Conservation (phyloP, 495 filamentous ascomycete genomes). For the Achaetomiella virescens region DNA sequence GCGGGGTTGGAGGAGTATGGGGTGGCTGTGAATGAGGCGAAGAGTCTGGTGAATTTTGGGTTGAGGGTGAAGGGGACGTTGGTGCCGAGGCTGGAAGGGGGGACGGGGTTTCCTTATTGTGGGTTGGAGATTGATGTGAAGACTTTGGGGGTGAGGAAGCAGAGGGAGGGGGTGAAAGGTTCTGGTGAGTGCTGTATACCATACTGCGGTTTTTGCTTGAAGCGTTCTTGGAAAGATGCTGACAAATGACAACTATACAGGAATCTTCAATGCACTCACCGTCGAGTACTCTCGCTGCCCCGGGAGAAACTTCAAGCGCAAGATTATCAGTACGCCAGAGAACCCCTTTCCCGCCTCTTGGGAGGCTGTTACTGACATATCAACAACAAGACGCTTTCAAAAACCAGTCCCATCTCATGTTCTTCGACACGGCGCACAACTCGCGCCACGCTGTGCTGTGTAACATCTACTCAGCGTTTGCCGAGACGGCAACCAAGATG, state of each 20-base stretch:
- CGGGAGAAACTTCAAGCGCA: constrained; percentile 70
- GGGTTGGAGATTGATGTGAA: constrained; percentile 67
- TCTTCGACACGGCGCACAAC: constrained; percentile 81
- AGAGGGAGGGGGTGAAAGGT: constrained; percentile 23
- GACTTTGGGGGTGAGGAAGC: constrained; percentile 61
- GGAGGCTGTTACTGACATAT: background rate
- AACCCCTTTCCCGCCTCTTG: background rate
- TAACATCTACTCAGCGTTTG: constrained; percentile 69
- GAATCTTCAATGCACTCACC: constrained; percentile 60
- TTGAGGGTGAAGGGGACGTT: constrained; percentile 48
- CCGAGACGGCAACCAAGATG: constrained; percentile 75
- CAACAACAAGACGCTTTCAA: constrained; percentile 59
- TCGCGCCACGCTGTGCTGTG: constrained; percentile 56
- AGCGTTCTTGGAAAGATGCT: background rate
- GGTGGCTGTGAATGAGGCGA: constrained; percentile 65
- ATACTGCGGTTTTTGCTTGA: background rate
- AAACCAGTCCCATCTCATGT: constrained; percentile 81
- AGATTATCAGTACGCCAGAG: constrained; percentile 57
- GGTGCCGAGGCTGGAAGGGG: constrained; percentile 46
- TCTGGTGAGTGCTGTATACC: constrained; percentile 17
- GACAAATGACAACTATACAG: constrained; percentile 17
- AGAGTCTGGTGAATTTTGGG: constrained; percentile 84
- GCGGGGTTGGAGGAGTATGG: constrained; percentile 71
- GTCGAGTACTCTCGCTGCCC: constrained; percentile 65
- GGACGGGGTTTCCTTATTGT: constrained; percentile 72